Conservation (phyloP, 768 basidiomycete genomes). For the Rhodotorula diobovata region DNA sequence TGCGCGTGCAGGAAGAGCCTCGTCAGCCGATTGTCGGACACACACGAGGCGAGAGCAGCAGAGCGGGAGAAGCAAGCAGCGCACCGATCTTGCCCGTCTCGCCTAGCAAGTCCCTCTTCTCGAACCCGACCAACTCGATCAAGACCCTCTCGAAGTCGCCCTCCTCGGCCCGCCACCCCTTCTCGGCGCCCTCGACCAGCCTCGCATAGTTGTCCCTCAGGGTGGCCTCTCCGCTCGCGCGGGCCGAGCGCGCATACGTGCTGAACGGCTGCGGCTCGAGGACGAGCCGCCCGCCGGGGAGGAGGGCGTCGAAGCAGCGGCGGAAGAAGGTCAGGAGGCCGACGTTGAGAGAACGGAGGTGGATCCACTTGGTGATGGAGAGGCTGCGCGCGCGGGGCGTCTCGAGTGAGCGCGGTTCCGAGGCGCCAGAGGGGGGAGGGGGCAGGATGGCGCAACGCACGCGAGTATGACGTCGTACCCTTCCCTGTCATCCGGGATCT, state of each 20-base stretch:
- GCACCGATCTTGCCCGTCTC: constrained; percentile 54
- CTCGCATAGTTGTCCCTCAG: constrained; percentile 61
- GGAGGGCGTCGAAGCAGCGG: constrained; percentile 58
- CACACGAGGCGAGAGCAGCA: no score
- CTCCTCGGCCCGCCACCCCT: constrained; percentile 33
- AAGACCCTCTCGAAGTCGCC: constrained; percentile 55
- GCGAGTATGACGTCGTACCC: constrained; percentile 74
- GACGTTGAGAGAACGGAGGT: constrained; percentile 72
- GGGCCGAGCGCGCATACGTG: constrained; percentile 70
- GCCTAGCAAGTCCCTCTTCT: constrained; percentile 48
- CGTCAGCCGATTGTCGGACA: constrained; percentile 30
- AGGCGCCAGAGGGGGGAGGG: not conserved
- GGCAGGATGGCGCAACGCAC: constrained; percentile 51
- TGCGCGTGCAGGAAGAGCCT: not conserved
- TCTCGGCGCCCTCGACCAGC: constrained; percentile 59
- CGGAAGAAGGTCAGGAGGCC: constrained; percentile 66
- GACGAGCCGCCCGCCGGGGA: constrained; percentile 60
- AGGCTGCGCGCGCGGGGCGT: constrained; percentile 54
- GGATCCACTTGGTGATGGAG: constrained; percentile 88
- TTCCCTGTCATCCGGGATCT: constrained; percentile 53
- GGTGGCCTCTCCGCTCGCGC: constrained; percentile 45
- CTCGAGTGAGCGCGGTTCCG: not conserved
- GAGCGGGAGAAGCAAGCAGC: constrained; percentile 48
- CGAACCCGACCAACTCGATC: constrained; percentile 63
- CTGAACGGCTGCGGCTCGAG: constrained; percentile 84